phyloP scores from a whole-genome alignment of 2,329 filamentous ascomycete genomes.

The Trichoderma lentiforme region DNA sequence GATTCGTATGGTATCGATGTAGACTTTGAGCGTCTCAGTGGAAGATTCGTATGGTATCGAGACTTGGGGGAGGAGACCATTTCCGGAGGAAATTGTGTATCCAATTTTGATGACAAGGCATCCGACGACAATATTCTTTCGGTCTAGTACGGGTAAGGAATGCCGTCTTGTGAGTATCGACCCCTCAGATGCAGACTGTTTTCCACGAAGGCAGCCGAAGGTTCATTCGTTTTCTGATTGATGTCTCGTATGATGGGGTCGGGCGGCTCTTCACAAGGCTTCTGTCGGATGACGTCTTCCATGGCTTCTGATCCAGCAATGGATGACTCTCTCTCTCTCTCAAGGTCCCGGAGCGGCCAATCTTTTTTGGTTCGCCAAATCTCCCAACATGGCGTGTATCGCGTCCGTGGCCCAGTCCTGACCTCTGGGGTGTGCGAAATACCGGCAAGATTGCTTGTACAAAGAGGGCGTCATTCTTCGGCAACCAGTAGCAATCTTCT shows the following conservation, averaged over 20 bases:
- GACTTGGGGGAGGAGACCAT: background rate
- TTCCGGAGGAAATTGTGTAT: background rate
- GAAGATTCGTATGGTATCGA: background rate
- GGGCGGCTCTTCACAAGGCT: background rate
- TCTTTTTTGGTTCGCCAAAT: background rate
- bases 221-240: background rate
- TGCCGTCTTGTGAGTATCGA: background rate
- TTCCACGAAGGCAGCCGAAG: background rate
- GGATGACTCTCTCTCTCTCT: background rate
- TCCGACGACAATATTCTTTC: background rate
- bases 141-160: background rate
- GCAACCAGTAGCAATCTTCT: background rate
- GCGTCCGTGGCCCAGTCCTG: background rate
- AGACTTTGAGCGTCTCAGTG: background rate
- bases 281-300: background rate
- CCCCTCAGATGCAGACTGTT: background rate
- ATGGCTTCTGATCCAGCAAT: background rate
- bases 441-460: background rate
- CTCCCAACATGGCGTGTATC: background rate
- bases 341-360: background rate
- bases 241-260: background rate
- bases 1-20: background rate
- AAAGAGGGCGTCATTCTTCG: background rate
- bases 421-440: background rate
- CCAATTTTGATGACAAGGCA: background rate